phyloP scores from a whole-genome alignment of 208 protist genomes.

The Trypanosoma scelopori region DNA sequence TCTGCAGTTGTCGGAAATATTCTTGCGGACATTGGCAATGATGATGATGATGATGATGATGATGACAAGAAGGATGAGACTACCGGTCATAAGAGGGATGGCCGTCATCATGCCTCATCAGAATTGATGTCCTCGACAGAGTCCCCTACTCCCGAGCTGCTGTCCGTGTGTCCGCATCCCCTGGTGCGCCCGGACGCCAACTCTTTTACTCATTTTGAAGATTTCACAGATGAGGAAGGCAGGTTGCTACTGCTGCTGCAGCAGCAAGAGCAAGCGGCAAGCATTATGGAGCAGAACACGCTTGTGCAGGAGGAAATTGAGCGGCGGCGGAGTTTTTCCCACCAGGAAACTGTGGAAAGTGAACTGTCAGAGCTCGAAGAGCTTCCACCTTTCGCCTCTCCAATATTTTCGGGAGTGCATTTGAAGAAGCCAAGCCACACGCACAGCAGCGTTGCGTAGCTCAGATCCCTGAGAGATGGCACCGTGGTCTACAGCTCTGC shows the following conservation, averaged over 20 bases:
- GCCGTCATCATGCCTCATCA: neutral
- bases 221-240: neutral
- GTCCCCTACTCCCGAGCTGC: neutral
- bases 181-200: too few species aligned
- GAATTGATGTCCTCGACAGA: neutral
- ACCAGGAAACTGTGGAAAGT: neutral
- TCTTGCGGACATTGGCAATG: neutral
- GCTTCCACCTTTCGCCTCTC: slow-evolving; percentile 3
- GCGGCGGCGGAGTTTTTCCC: neutral
- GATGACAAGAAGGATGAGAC: neutral
- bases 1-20: neutral
- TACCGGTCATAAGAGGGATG: too few species aligned
- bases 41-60: neutral
- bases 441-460: neutral
- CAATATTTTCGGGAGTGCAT: slow-evolving; percentile 5
- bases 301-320: slow-evolving; percentile 15
- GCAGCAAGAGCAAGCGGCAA: neutral
- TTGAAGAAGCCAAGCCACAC: neutral
- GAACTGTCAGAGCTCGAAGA: neutral
- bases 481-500: neutral
- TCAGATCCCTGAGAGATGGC: neutral
- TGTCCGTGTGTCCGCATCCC: too few species aligned
- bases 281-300: neutral
- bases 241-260: too few species aligned
- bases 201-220: too few species aligned